A percentile compares a stretch with the other conserved stretches of the same genome.
Conservation (phyloP, 441 rosid genomes). For the Populus hybrid region DNA sequence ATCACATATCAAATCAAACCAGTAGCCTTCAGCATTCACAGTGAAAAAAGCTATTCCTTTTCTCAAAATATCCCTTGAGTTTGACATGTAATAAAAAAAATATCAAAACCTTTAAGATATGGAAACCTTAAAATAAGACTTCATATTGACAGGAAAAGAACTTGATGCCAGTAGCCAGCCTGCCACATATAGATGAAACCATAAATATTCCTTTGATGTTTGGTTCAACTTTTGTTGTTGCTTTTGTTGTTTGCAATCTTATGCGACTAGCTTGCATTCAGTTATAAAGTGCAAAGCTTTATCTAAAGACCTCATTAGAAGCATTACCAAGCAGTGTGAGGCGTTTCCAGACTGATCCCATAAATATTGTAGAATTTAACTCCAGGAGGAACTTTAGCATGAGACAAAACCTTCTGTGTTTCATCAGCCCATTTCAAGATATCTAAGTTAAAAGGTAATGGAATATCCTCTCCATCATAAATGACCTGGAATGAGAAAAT, state of each 20-base stretch:
- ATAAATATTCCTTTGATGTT: not conserved
- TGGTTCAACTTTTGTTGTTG: not conserved
- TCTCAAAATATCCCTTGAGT: not conserved
- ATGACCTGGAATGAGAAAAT: conserved; percentile 44
- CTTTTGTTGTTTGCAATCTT: not conserved
- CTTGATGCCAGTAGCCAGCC: not conserved
- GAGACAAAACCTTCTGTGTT: conserved; percentile 46
- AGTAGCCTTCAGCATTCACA: too few relatives aligned
- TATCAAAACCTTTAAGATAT: not conserved
- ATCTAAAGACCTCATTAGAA: conserved; percentile 15
- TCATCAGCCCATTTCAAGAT: conserved; percentile 84
- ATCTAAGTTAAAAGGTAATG: conserved; percentile 83
- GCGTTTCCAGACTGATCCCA: conserved; percentile 77
- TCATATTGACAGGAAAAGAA: not conserved
- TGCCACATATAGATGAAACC: not conserved
- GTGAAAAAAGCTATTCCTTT: too few relatives aligned
- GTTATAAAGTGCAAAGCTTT: not conserved
- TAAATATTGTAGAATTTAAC: conserved; percentile 94
- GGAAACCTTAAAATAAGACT: not conserved
- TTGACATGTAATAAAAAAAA: too few relatives aligned
- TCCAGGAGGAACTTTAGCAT: conserved; percentile 73
- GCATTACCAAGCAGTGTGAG: conserved; percentile 84
- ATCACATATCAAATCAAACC: too few relatives aligned
- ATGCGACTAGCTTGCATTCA: not conserved
- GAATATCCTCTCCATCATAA: conserved; percentile 57